Conservation (phyloP, 257 asterid species). For the Solanum virginianum region DNA sequence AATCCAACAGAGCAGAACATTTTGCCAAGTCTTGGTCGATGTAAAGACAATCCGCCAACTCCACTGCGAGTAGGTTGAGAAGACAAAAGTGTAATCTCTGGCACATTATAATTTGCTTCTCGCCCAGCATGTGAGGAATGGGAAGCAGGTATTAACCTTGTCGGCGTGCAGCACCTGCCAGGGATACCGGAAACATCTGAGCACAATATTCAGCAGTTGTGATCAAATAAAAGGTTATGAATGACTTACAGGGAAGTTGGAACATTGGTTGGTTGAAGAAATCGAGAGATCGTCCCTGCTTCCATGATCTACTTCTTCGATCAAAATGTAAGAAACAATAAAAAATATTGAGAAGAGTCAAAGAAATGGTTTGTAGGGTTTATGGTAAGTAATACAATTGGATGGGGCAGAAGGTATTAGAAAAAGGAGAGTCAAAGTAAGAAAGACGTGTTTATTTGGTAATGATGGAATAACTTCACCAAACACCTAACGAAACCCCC, state of each 20-base stretch:
- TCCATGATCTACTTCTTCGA: slow-evolving; percentile 27
- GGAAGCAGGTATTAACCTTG: slow-evolving; percentile 16
- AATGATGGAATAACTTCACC: not conserved
- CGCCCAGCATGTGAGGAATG: not conserved
- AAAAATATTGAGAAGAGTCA: not conserved
- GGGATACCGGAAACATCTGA: not conserved
- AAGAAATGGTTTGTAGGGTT: not conserved
- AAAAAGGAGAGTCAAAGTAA: not conserved
- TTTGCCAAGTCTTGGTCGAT: slow-evolving; percentile 19
- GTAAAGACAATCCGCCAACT: slow-evolving; percentile 26
- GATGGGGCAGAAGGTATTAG: not conserved
- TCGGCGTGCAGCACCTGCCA: slow-evolving; percentile 31
- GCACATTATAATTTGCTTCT: not conserved
- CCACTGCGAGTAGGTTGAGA: slow-evolving; percentile 5
- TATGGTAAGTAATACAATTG: not conserved
- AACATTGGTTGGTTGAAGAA: slow-evolving; percentile 18
- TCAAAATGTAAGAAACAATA: not conserved
- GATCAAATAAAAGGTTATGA: no score
- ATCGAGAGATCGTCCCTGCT: slow-evolving; percentile 36
- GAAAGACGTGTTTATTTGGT: not conserved
- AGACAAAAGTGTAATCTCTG: slow-evolving; percentile 3
- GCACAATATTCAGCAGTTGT: no score
- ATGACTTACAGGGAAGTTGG: slow-evolving; percentile 23
- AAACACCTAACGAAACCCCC: not conserved
- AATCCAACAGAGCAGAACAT: slow-evolving; percentile 33